A percentile compares a stretch with the other conserved stretches of the same genome.
Conservation (phyloP, 75 land plant genomes). For the Ceratopteris richardii region DNA sequence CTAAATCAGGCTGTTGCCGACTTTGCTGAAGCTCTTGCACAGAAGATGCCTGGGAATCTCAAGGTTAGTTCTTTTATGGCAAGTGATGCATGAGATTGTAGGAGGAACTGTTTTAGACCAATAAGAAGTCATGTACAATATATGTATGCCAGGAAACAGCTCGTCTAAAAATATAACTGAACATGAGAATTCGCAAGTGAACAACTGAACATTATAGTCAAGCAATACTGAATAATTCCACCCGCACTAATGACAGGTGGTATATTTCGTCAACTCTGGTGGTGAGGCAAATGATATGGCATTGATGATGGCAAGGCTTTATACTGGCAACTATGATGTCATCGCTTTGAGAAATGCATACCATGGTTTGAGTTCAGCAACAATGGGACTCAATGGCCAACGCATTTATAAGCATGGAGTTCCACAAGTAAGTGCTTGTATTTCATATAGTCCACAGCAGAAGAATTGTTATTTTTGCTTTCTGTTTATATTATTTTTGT, state of each 20-base stretch:
- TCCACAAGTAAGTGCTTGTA: conserved; percentile 46
- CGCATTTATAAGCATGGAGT: conserved; percentile 75
- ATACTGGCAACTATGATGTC: conserved; percentile 79
- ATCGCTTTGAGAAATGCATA: conserved; percentile 82
- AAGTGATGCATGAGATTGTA: neutral
- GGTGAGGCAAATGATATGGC: conserved; percentile 97
- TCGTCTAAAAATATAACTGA: no score
- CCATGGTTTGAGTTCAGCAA: conserved; percentile 85
- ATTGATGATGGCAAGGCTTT: conserved; percentile 79
- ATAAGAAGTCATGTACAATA: neutral
- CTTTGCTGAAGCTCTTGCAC: conserved; percentile 87
- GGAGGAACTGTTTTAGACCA: neutral
- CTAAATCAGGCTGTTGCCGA: conserved; percentile 74
- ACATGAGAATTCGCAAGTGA: no score
- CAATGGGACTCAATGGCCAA: conserved; percentile 89
- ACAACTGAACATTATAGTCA: no score
- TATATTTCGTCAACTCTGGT: conserved; percentile 90
- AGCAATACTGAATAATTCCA: no score
- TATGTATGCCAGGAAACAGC: no score
- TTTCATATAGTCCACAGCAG: neutral
- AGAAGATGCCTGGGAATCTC: conserved; percentile 83
- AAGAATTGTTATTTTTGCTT: no score
- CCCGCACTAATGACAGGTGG: conserved; percentile 48
- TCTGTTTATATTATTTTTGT: no score
- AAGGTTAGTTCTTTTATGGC: conserved; percentile 40